phyloP scores from a whole-genome alignment of 305 asterid genomes.

The Fraxinus paxiana region DNA sequence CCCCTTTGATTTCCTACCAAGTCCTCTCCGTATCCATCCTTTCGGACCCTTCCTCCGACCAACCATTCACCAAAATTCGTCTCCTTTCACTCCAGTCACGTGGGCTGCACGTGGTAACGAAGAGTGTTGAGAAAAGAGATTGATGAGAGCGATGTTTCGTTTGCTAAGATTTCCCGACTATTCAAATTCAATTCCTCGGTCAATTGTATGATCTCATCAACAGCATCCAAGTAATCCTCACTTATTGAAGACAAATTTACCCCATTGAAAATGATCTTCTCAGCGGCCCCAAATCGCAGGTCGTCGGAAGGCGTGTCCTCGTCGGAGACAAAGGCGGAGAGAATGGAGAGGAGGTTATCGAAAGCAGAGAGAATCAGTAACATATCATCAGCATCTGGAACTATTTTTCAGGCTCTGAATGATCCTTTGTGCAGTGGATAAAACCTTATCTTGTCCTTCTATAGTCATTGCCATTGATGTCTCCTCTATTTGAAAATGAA shows the following conservation, averaged over 20 bases:
- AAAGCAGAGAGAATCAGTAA: conserved; percentile 63
- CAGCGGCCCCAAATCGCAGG: conserved; percentile 54
- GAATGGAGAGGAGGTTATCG: conserved; percentile 74
- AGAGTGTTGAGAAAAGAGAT: neutral
- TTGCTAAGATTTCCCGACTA: conserved; percentile 31
- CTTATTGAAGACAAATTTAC: conserved; percentile 37
- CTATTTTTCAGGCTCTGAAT: conserved; percentile 67
- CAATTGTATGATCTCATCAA: conserved; percentile 64
- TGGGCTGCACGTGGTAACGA: neutral
- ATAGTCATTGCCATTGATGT: conserved; percentile 59
- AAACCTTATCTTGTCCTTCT: conserved; percentile 72
- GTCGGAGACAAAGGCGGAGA: conserved; percentile 55
- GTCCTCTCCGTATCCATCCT: conserved; percentile 40
- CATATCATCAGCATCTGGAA: conserved; percentile 71
- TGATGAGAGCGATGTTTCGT: conserved; percentile 28
- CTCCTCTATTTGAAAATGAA: neutral
- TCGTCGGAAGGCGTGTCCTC: conserved; percentile 33
- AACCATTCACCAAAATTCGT: conserved; percentile 26
- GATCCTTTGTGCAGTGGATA: conserved; percentile 89
- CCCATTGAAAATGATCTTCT: conserved; percentile 44
- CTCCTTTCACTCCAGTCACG: conserved; percentile 29
- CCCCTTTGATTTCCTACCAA: conserved; percentile 34
- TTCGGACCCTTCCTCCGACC: neutral
- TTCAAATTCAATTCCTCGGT: conserved; percentile 59
- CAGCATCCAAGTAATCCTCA: conserved; percentile 54